Conservation (phyloP, 2,329 filamentous ascomycete genomes). For the Trichoderma pleuroti region DNA sequence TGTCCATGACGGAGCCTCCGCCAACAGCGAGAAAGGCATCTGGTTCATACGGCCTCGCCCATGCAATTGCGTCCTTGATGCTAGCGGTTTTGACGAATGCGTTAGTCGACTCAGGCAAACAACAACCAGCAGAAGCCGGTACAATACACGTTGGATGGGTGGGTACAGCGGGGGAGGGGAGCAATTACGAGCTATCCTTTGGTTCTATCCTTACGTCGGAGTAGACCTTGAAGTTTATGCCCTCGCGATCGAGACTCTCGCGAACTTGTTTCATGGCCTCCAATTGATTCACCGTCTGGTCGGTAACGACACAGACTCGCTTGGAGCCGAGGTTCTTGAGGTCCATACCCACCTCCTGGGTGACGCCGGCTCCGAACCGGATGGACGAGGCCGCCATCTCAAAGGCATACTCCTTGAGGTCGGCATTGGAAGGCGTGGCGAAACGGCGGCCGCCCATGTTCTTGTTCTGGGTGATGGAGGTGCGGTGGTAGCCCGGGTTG, state of each 20-base stretch:
- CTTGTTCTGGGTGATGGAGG: conserved; percentile 49
- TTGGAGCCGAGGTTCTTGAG: conserved; percentile 85
- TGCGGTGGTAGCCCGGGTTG: conserved; percentile 76
- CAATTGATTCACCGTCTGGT: conserved; percentile 74
- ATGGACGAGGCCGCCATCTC: conserved; percentile 97
- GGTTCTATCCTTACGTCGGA: conserved; percentile 82
- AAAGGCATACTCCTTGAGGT: conserved; percentile 93
- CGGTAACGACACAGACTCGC: conserved; percentile 88
- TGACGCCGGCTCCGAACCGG: conserved; percentile 87
- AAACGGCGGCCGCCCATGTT: conserved; percentile 45
- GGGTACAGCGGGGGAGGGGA: not conserved
- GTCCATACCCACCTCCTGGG: conserved; percentile 97
- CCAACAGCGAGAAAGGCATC: conserved; percentile 93
- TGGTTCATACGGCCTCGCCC: conserved; percentile 72
- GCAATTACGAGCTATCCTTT: conserved; percentile 80
- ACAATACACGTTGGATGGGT: not conserved
- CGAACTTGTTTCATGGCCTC: conserved; percentile 87
- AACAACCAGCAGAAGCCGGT: not conserved
- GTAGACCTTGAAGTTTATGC: conserved; percentile 76
- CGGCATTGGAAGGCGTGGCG: conserved; percentile 67
- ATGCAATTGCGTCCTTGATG: conserved; percentile 84
- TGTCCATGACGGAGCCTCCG: conserved; percentile 90
- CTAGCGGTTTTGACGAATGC: conserved; percentile 42
- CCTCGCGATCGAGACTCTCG: conserved; percentile 73
- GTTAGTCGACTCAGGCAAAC: not conserved